These are phyloP conservation scores for Serendipita sp. DNA, from an alignment of 1,284 basidiomycete genomes.

Conservation along the genomic window DNA sequence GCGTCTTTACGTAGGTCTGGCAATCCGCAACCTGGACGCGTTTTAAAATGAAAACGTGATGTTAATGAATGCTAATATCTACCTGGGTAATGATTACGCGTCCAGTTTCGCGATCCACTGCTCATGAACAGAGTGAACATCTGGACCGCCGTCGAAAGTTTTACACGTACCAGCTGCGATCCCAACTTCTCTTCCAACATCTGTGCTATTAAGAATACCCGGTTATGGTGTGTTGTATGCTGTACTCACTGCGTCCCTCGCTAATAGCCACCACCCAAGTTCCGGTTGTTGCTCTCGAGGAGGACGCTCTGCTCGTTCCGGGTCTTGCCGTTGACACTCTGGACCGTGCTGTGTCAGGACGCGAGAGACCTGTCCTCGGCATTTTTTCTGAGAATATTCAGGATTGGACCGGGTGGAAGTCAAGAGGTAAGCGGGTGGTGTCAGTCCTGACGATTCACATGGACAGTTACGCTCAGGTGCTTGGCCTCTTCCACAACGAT, in stretches of 20 bases:
- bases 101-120: conserved; percentile 65
- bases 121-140: not conserved
- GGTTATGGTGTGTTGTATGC: not conserved
- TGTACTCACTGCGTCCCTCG: conserved; percentile 42
- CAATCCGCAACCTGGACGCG: conserved; percentile 55
- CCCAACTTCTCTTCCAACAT: conserved; percentile 67
- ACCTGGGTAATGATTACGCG: conserved; percentile 61
- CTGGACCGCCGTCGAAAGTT: not conserved
- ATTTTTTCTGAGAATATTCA: not conserved
- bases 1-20: conserved; percentile 72
- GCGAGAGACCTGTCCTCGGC: not conserved
- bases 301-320: not conserved
- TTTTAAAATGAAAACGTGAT: conserved; percentile 11
- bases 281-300: not conserved
- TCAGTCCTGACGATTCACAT: too few relatives aligned
- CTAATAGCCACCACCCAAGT: conserved; percentile 42
- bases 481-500: not conserved
- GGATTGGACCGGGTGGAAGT: not conserved
- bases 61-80: conserved; percentile 13
- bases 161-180: conserved; percentile 39
- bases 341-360: not conserved
- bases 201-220: conserved; percentile 15
- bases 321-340: not conserved
- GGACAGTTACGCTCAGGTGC: not conserved
- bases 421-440: not conserved